Evolutionary conservation across 2,329 filamentous ascomycete species (phyloP), one percentile per base, ranked within the genome.

Genomic region (Pleomassaria siparia): DNA sequence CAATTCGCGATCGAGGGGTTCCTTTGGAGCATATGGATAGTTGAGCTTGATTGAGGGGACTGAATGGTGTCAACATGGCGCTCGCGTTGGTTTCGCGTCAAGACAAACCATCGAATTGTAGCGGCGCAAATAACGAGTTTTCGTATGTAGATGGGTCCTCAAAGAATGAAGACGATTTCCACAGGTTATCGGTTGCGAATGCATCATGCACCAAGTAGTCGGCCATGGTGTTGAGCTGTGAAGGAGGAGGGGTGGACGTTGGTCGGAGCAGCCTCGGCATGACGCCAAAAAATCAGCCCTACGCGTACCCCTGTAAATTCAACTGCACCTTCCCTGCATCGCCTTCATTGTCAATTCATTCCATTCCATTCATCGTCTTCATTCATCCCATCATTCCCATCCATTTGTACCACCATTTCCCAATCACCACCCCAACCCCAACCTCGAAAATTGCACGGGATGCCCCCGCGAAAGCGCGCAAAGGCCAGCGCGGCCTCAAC

Each of bases 401-500:
- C 43, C 25, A 21, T 21, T 22, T 10, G 32, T 12, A 13, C 32
- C 37, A 25, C 11, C 28, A 8, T 13, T 5, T 37, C 13, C 2
- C 36, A 32, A 18, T 30, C 24, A 37, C 48, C 29, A 39, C 40
- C 28, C 30, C 20, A 35, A 12, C 29, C 30, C 15, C 41, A 20
- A 12, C 15, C 32, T 39, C 47, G 21, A 21, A 29, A 8, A 10
- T 9, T 24, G 13, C 13, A 3, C 43, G 30, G 55, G 37, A 89
- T 89, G 86, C 83, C 86, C 45, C 86, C 86, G 1, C 81, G 83
- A 55, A 91, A 90, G 70, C 86, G 83, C 61, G 78, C 80, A 29
- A 86, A 77, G 57, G 72, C 78, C 36, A 78, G 76, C 44, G 77
- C 80, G 25, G 76, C 78, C 40, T 81, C 82, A 12, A 85, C 83